Evolutionary conservation across 768 basidiomycete species (phyloP), one percentile per base, ranked within the genome.

Genomic region (Clavaria fumosa): DNA sequence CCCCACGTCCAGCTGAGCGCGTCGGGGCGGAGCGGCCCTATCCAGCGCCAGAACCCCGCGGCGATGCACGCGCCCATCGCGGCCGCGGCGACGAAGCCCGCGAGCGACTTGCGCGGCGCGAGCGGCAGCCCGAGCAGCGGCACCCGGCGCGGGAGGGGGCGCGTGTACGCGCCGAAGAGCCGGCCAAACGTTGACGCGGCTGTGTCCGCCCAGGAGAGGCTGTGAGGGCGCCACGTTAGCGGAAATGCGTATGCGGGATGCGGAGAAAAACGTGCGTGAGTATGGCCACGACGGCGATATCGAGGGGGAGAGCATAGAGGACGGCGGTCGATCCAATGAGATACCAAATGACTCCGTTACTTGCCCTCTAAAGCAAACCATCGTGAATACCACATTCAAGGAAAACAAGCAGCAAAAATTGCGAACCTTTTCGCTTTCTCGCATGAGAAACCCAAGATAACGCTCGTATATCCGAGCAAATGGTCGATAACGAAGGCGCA

Each of bases 181-280:
- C 90, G 75, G 31, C 90, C 90, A 45, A 93, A 63, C 9, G 85
- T 91, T 7, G 90, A 93, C 4, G 90, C 90, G 12, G 88, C 76
- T 1, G 90, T 93, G 55, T 95, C 90, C 0, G 86, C 89, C 90
- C 90, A 95, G 22, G 88, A 89, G 34, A 95, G 74, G 43, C 89
- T 93, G 48, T 31, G 24, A 10, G 11, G 20, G 22, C 4, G 20
- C 43, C 17, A 43, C n/a, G n/a, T n/a, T n/a, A n/a, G n/a, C 39
- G 32, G 30, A 36, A 23, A 19, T 35, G 19, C 17, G 22, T 15
- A 31, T 23, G 17, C 19, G 38, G 14, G 36, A 41, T 11, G 17
- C 3, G 27, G 27, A 36, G 30, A 14, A n/a, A 31, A 23, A 66
- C 81, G 48, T 53, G 84, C 89, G 89, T 85, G 46, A 91, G 67